These are phyloP conservation scores for Syzygium malaccense DNA, from an alignment of 441 rosid species.

Conservation along the genomic window DNA sequence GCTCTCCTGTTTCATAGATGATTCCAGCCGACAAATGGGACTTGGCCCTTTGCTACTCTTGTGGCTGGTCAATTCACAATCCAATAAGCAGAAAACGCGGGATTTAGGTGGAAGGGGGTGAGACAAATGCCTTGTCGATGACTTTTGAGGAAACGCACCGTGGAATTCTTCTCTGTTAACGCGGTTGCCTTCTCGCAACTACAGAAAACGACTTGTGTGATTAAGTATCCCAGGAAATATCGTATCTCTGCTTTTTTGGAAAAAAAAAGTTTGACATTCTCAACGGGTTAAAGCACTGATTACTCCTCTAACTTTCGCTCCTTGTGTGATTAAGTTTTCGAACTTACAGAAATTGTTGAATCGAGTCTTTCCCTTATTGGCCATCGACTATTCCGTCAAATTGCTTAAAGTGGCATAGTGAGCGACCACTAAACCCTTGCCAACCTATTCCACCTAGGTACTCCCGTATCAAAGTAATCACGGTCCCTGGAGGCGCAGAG, in stretches of 20 bases:
- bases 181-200: neutral
- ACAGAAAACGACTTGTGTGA: neutral
- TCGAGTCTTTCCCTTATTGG: neutral
- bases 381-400: neutral
- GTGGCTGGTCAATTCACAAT: neutral
- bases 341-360: neutral
- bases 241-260: too few species aligned
- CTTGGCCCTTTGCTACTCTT: neutral
- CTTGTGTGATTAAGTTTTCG: neutral
- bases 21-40: fast-evolving
- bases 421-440: neutral
- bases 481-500: neutral
- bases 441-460: neutral
- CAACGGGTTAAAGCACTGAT: neutral
- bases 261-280: neutral
- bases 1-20: neutral
- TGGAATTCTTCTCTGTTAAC: neutral
- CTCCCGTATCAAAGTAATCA: neutral
- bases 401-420: neutral
- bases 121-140: too few species aligned
- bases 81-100: neutral
- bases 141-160: neutral
- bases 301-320: neutral
- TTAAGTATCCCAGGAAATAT: neutral
- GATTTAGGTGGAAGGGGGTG: neutral